Conservation (phyloP, 1,139 yeast species). For the Lodderomyces theae region DNA sequence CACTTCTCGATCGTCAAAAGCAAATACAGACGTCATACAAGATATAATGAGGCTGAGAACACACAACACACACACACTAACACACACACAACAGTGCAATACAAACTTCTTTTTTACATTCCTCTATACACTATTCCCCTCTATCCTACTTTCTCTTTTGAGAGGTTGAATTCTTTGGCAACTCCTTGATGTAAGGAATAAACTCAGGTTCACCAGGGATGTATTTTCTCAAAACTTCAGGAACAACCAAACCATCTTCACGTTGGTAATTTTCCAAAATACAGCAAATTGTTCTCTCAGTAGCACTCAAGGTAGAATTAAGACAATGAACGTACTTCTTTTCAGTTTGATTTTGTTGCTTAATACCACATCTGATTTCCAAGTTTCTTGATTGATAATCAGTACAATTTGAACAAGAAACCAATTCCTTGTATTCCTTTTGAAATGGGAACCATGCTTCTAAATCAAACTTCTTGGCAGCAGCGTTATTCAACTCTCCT, state of each 20-base stretch:
- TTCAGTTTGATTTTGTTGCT: constrained; percentile 91
- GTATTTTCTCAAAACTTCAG: constrained; percentile 91
- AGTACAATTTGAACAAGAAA: constrained; percentile 98
- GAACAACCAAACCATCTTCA: constrained; percentile 88
- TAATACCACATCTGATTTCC: constrained; percentile 98
- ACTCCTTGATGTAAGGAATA: constrained; percentile 82
- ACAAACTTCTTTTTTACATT: not conserved
- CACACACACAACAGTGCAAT: not conserved
- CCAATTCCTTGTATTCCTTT: constrained; percentile 96
- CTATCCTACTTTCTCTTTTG: constrained; percentile 44
- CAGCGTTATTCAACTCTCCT: constrained; percentile 98
- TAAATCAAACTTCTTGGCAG: constrained; percentile 96
- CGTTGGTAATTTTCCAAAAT: constrained; percentile 96
- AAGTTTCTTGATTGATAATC: constrained; percentile 98
- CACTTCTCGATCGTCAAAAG: not conserved
- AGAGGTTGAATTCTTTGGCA: constrained; percentile 92
- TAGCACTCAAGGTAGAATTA: constrained; percentile 96
- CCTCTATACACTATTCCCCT: not conserved
- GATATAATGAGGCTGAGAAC: not conserved
- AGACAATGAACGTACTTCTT: constrained; percentile 98
- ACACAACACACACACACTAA: not conserved
- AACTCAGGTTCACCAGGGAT: constrained; percentile 99
- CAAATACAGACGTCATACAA: not conserved
- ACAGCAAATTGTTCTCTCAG: constrained; percentile 98
- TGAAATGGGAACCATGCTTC: constrained; percentile 99